phyloP scores from a whole-genome alignment of 306 rosid species.

The Parietaria judaica region DNA sequence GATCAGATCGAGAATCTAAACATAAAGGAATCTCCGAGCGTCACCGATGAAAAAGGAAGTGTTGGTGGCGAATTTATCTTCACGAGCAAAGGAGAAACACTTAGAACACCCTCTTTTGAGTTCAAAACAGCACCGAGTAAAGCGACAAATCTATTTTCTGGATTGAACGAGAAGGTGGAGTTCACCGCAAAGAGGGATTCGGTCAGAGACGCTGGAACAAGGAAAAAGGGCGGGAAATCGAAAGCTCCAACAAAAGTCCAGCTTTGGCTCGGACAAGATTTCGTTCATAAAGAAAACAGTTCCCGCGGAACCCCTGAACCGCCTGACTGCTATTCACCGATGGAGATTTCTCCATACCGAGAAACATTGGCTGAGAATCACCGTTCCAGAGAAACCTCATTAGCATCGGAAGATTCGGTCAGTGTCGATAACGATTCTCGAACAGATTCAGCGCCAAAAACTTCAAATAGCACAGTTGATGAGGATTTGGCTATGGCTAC shows the following conservation, averaged over 20 bases:
- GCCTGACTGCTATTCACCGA: slow-evolving; percentile 64
- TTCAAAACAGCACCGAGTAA: slow-evolving; percentile 44
- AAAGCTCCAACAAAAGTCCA: slow-evolving; percentile 35
- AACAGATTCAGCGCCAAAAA: slow-evolving; percentile 29
- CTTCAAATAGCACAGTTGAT: slow-evolving; percentile 38
- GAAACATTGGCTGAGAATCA: slow-evolving; percentile 49
- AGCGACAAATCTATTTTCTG: slow-evolving; percentile 23
- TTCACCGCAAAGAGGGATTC: slow-evolving; percentile 46
- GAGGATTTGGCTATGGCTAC: slow-evolving; percentile 58
- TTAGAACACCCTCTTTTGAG: slow-evolving; percentile 39
- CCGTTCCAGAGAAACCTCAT: slow-evolving; percentile 49
- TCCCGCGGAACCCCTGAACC: slow-evolving; percentile 34
- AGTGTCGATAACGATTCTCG: slow-evolving; percentile 23
- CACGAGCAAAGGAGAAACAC: slow-evolving; percentile 35
- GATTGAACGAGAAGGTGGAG: slow-evolving; percentile 31
- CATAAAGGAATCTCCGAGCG: slow-evolving; percentile 27
- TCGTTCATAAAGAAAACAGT: slow-evolving; percentile 34
- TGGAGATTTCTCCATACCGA: slow-evolving; percentile 85
- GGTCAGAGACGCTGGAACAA: slow-evolving; percentile 35
- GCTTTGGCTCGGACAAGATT: slow-evolving; percentile 37
- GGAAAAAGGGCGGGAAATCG: slow-evolving; percentile 40
- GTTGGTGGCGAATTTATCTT: slow-evolving; percentile 29
- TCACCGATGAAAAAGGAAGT: slow-evolving; percentile 12
- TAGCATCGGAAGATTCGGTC: slow-evolving; percentile 46
- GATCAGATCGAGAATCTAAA: slow-evolving; percentile 50